phyloP scores from a whole-genome alignment of 345 rosid species.

The Mallotus nudiflorus region DNA sequence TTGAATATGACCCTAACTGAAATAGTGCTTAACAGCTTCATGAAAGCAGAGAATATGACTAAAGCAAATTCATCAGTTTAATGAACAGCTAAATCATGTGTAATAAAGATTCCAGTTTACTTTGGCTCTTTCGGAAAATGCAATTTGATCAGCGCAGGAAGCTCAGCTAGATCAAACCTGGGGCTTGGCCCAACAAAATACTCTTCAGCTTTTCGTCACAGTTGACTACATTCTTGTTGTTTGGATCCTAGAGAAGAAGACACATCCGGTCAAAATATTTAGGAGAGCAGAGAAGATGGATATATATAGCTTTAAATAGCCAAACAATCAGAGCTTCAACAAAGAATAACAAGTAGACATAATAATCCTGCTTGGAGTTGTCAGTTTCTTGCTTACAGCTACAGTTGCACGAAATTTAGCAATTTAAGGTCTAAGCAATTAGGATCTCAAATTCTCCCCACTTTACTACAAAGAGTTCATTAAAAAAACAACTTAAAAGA shows the following conservation, averaged over 20 bases:
- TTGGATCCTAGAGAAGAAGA: conserved; percentile 54
- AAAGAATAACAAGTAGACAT: not conserved
- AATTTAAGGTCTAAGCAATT: not conserved
- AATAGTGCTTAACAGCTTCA: not conserved
- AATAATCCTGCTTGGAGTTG: too few relatives aligned
- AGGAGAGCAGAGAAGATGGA: not conserved
- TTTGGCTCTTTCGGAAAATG: conserved; percentile 75
- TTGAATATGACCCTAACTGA: not conserved
- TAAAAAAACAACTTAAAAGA: not conserved
- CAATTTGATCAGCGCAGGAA: conserved; percentile 74
- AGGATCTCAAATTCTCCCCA: not conserved
- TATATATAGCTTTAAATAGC: not conserved
- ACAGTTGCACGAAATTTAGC: not conserved
- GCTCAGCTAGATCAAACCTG: conserved; percentile 81
- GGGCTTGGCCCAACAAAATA: conserved; percentile 66
- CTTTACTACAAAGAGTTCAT: not conserved
- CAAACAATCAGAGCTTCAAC: not conserved
- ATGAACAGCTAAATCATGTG: too few relatives aligned
- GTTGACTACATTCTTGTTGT: conserved; percentile 75
- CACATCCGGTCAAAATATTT: not conserved
- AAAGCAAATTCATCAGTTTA: not conserved
- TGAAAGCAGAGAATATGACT: not conserved
- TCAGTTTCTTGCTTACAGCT: not conserved
- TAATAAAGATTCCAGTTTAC: conserved; percentile 35
- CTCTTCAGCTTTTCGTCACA: conserved; percentile 76